These are phyloP conservation scores for Boletus smithii DNA, from an alignment of 1,284 basidiomycete species.

Conservation along the genomic window DNA sequence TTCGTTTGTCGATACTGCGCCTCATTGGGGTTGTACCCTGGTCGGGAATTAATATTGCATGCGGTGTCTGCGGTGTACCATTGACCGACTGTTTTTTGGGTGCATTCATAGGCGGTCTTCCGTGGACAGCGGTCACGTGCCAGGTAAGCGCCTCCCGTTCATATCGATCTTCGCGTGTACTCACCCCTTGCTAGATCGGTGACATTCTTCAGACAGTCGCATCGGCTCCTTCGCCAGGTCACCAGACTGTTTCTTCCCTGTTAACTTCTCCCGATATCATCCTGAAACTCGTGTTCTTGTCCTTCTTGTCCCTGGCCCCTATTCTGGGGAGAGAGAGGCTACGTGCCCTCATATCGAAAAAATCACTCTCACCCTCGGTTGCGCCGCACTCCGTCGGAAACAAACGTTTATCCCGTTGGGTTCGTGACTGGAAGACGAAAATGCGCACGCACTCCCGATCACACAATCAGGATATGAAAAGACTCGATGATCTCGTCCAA, in stretches of 20 bases:
- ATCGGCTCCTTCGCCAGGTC: constrained; percentile 60
- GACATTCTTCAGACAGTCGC: constrained; percentile 79
- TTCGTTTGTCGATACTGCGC: constrained; percentile 78
- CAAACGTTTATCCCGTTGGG: constrained; percentile 49
- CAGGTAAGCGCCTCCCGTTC: constrained; percentile 47
- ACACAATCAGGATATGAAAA: constrained; percentile 38
- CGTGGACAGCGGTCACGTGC: constrained; percentile 84
- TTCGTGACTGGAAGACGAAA: constrained; percentile 55
- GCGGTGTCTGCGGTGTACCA: constrained; percentile 81
- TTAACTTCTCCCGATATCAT: constrained; percentile 70
- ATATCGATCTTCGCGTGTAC: constrained; percentile 9
- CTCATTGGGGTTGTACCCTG: constrained; percentile 89
- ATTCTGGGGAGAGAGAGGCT: constrained; percentile 68
- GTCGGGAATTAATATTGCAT: constrained; percentile 93
- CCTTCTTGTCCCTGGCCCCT: constrained; percentile 73
- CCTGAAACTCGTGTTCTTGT: constrained; percentile 67
- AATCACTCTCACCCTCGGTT: constrained; percentile 26
- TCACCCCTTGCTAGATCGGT: constrained; percentile 53
- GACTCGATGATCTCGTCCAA: constrained; percentile 42
- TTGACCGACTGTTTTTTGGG: constrained; percentile 74
- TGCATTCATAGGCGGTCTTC: constrained; percentile 76
- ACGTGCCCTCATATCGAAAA: constrained; percentile 50
- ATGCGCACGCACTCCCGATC: constrained; percentile 47
- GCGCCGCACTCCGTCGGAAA: constrained; percentile 25
- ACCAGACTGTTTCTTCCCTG: constrained; percentile 69